Base-by-base conservation (phyloP, 208 protist species). In the Porcisia deanei region DNA sequence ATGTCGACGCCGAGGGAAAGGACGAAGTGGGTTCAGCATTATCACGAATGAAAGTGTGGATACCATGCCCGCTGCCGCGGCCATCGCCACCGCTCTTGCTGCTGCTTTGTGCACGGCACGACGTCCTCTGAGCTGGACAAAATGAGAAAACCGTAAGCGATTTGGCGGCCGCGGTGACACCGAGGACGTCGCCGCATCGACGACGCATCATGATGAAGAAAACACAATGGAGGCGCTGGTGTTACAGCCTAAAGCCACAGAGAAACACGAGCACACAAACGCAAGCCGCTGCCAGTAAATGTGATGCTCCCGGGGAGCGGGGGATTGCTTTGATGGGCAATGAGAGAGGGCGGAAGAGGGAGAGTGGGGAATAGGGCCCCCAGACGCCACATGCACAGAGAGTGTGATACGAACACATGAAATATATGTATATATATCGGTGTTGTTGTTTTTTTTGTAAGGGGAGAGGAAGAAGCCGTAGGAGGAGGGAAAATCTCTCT, bases 141-240 rank as follows among this genome's bases (percentile, higher is more conserved):
- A 8, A 34, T 49, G 63, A 47, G 63, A 9, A 18, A 4, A 10
- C 22, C 55, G 73, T 49, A 20, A 53, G 30, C 34, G 10, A 47
- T 70, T 30, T 39, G 25, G 66, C 39, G 43, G 57, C 43, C 25
- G 12, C 52, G 18, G 66, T 47, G 53, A 70, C 12, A 18, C 39
- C 30, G 20, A 39, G 47, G 47, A 73, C 45, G 34, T 58, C 77
- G 14, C 39, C 57, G 63, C 79, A 83, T 30, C 81, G 77, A 45
- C 81, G 80, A n/a, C 80, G 84, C 81, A 88, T 83, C 84, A 88
- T 88, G 2, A 5, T 63, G 49, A 72, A 63, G 63, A 39, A 71
- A 77, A 71, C 57, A 41, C 20, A 61, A 41, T 61, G 8, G 65
- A 7, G 0, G 37, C 34, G 22, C 16, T 0, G 20, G 7, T 30